Conservation (phyloP, 2,329 filamentous ascomycete species). For the Aotearoamyces nothofagi region DNA sequence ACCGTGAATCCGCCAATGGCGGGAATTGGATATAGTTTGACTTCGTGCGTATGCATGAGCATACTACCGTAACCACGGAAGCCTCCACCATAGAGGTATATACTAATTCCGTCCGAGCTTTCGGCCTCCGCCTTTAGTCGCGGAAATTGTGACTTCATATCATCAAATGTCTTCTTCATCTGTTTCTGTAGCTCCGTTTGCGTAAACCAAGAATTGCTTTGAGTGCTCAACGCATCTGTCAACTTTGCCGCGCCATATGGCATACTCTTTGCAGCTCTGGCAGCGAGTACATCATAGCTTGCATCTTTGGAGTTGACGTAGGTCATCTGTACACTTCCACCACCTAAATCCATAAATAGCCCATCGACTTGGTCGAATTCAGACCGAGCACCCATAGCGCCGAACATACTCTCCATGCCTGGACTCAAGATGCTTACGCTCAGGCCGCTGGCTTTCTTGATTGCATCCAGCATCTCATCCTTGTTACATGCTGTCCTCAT, state of each 20-base stretch:
- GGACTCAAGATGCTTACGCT: slow-evolving; percentile 60
- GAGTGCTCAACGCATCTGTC: slow-evolving; percentile 29
- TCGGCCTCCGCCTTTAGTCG: slow-evolving; percentile 30
- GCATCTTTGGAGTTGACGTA: slow-evolving; percentile 35
- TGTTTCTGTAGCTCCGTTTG: slow-evolving; percentile 30
- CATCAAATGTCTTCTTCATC: slow-evolving; percentile 43
- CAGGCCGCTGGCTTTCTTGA: slow-evolving; percentile 49
- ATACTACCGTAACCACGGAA: slow-evolving; percentile 87
- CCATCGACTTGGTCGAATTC: slow-evolving; percentile 56
- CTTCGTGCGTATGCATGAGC: slow-evolving; percentile 61
- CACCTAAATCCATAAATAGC: slow-evolving; percentile 76
- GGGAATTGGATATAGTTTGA: slow-evolving; percentile 69
- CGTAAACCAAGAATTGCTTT: slow-evolving; percentile 27
- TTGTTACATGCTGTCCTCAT: slow-evolving; percentile 70
- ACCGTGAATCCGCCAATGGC: slow-evolving; percentile 69
- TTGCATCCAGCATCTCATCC: slow-evolving; percentile 47
- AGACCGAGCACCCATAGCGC: slow-evolving; percentile 70
- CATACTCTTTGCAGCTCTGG: slow-evolving; percentile 37
- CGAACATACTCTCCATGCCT: slow-evolving; percentile 67
- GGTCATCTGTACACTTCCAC: slow-evolving; percentile 51
- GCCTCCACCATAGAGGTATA: slow-evolving; percentile 81
- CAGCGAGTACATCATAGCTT: slow-evolving; percentile 36
- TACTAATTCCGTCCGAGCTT: slow-evolving; percentile 35
- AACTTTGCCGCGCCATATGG: slow-evolving; percentile 46
- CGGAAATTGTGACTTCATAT: slow-evolving; percentile 32